Conservation (phyloP, 352 stramenopile genomes). For the Globisporangium megalacanthum region DNA sequence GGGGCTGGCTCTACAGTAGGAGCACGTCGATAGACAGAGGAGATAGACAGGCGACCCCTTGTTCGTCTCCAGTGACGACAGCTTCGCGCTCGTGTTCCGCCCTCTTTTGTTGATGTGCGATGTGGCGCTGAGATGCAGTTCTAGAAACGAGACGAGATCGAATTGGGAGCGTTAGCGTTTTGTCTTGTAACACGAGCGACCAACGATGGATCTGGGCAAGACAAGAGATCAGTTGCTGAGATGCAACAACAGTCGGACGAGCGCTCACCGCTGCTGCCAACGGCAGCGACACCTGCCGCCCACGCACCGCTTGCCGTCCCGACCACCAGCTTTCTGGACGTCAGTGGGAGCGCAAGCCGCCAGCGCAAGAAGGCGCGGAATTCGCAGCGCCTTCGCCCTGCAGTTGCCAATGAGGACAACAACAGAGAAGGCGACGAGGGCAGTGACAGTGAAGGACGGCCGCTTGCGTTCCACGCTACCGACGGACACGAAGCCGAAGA, state of each 20-base stretch:
- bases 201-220: no score
- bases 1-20: background rate
- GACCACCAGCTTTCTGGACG: conserved; percentile 4
- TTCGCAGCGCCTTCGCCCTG: conserved; percentile 1
- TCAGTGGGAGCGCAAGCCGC: conserved; percentile 5
- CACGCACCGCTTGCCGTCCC: background rate
- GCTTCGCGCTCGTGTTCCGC: background rate
- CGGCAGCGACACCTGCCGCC: background rate
- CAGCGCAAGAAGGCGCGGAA: conserved; percentile 11
- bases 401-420: background rate
- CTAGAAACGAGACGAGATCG: no score
- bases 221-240: background rate
- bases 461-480: no score
- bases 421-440: conserved; percentile 3
- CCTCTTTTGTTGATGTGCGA: no score
- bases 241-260: conserved; percentile 4
- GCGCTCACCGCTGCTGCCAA: conserved; percentile 6
- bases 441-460: background rate
- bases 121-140: no score
- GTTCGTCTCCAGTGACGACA: no score
- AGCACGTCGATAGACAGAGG: background rate
- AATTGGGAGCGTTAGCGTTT: no score
- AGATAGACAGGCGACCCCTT: no score
- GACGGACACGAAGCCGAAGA: background rate
- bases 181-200: no score